Base-by-base conservation (phyloP, 1,284 basidiomycete species). In the Butyriboletus appendiculatus region DNA sequence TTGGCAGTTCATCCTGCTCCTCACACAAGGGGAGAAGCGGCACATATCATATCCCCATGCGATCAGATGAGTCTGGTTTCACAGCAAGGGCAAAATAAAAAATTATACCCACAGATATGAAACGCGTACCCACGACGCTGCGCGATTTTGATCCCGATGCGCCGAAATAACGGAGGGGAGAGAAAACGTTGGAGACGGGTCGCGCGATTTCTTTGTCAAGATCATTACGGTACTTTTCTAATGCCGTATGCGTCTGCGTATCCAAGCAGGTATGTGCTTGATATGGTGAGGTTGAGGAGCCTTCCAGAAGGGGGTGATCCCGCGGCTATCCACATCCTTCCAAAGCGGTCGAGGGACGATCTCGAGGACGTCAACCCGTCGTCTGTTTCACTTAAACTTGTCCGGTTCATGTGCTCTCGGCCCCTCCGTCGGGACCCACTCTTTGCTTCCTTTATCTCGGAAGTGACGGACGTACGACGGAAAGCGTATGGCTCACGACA, bases 311-410 rank as follows among this genome's bases (percentile, higher is more conserved):
- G 26, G 43, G 30, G 45, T 50, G 48, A 65, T 60, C 60, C 50
- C 41, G 52, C 50, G 58, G 50, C 45, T 45, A 59, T 35, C 66
- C 62, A 61, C 60, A 55, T 62, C 64, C 40, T 63, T 68, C 66
- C 62, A 65, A 59, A 63, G 45, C 12, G 24, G 45, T 49, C 48
- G 24, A 46, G 41, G 16, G 62, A 61, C 34, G 64, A 67, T 64
- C 64, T 39, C 16, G 14, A 59, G 43, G 44, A 62, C 50, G 57
- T 60, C 45, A 54, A 52, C 37, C 5, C n/a, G 40, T 33, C 8
- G 46, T 47, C 45, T 26, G 52, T 24, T 53, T 35, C 52, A 18
- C 35, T 39, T 41, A n/a, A 22, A 7, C 14, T 20, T 44, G 22
- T 47, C 45, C 32, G 16, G 43, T 37, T 28, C 51, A 42, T 60